phyloP scores from a whole-genome alignment of 2,329 filamentous ascomycete species.

The Mollisia scopiformis region DNA sequence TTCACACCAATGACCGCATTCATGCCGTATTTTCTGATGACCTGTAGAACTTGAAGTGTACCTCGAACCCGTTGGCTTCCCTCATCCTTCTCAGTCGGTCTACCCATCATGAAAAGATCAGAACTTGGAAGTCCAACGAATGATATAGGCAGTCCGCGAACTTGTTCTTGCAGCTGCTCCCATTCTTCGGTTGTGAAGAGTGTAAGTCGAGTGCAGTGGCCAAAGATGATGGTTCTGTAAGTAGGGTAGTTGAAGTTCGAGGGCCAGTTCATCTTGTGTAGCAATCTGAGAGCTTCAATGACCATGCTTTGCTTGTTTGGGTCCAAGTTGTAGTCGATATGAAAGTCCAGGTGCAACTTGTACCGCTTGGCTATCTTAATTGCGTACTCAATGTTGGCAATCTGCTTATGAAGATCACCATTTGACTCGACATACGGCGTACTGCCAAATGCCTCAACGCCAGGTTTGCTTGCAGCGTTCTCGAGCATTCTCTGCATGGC shows the following conservation, averaged over 20 bases:
- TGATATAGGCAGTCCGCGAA: constrained; percentile 58
- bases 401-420: constrained; percentile 42
- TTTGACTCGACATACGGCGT: constrained; percentile 70
- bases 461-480: constrained; percentile 44
- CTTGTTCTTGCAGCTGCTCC: constrained; percentile 47
- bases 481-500: constrained; percentile 55
- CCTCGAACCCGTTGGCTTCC: constrained; percentile 50
- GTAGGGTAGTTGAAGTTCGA: constrained; percentile 20
- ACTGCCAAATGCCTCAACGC: constrained; percentile 64
- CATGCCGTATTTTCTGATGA: constrained; percentile 61
- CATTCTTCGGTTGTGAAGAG: constrained; percentile 55
- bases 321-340: constrained; percentile 72
- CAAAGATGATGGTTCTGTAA: constrained; percentile 58
- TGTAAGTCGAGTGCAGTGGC: constrained; percentile 70
- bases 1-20: constrained; percentile 68
- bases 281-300: constrained; percentile 53
- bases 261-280: constrained; percentile 55
- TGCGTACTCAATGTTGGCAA: constrained; percentile 66
- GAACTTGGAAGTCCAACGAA: constrained; percentile 74
- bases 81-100: constrained; percentile 34
- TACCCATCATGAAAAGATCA: constrained; percentile 73
- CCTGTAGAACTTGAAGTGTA: constrained; percentile 61
- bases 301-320: constrained; percentile 50
- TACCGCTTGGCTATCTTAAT: constrained; percentile 53
- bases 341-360: constrained; percentile 66